Evolutionary conservation across 2,329 filamentous ascomycete genomes (phyloP).

Genomic region (Fusarium irregulare): DNA sequence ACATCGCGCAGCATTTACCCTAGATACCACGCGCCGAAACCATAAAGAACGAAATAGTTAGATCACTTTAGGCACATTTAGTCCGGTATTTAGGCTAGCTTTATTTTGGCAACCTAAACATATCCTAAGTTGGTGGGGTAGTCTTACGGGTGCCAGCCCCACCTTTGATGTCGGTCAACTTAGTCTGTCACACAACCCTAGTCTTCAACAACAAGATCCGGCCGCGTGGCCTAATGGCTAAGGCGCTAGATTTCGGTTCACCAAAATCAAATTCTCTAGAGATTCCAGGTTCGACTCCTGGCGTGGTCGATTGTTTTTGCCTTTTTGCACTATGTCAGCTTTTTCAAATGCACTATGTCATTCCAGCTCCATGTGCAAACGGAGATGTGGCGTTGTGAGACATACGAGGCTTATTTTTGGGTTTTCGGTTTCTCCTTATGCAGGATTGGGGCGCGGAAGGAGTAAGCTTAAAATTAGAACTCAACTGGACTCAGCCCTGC

Average conservation of each 20-base stretch:
- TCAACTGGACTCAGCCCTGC: neutral
- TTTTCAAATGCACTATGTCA: neutral
- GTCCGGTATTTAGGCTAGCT: neutral
- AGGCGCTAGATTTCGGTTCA: slow-evolving; percentile 52
- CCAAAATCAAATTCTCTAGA: slow-evolving; percentile 42
- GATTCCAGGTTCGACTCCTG: slow-evolving; percentile 54
- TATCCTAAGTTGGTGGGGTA: neutral
- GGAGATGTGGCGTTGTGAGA: neutral
- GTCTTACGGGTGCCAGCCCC: too few species aligned
- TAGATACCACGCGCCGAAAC: too few species aligned
- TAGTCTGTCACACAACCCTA: neutral
- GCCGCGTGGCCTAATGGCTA: slow-evolving; percentile 54
- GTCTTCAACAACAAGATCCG: slow-evolving; percentile 17
- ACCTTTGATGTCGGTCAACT: neutral
- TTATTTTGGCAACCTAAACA: neutral
- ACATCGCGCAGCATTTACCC: fast-evolving
- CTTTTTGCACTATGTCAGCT: neutral
- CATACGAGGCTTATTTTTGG: neutral
- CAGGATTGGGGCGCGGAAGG: neutral
- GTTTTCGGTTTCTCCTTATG: neutral
- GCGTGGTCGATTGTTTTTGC: slow-evolving; percentile 45
- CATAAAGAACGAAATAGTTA: neutral
- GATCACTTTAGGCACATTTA: neutral
- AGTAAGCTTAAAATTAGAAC: slow-evolving; percentile 9
- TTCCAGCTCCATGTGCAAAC: neutral